Evolutionary conservation across 352 stramenopile species (phyloP), one percentile per base, ranked within the genome.

Genomic region (Phytophthora pseudosyringae): DNA sequence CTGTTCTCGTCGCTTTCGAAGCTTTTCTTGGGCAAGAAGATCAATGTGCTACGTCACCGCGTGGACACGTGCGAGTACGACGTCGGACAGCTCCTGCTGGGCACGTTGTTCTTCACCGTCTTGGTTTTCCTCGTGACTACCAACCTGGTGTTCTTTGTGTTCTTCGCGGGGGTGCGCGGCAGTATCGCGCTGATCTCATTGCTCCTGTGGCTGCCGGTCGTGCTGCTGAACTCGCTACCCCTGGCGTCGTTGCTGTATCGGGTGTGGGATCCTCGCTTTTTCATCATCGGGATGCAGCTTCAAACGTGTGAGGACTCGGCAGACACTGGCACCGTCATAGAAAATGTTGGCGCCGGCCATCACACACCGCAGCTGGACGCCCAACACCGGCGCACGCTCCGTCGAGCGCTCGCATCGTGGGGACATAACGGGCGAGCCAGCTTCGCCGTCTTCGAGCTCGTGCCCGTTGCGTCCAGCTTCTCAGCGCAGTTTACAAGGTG

Each of bases 21-120:
- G 44, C 75, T 98, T 1, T 98, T 99, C 65, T 71, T 97, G 36
- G 96, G 96, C 18, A 97, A 97, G 69, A 99, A 99, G 67, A 87
- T 90, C 21, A 99, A 99, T 51, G 73, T 98, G 10, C 57, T 99
- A 25, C 85, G 94, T 13, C 82, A 93, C 36, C 91, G 96, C 47
- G 95, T 97, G 5, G 96, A 99, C 67, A 94, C 94, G 33, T 97
- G 96, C 69, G 78, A 98, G 57, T 98, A 98, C 67, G 96, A 98
- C 76, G 84, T 96, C 11, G 18, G 51, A 2, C 63, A 94, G 77
- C 75, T 99, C 2, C 68, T 99, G 32, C 65, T 99, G 10, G 96
- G 96, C 21, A 98, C 92, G 18, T 81, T 98, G 36, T 59, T 97
- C 0, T 98, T 98, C 69, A 97, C 91, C 35, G 88, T 98, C 32